A percentile compares a stretch with the other conserved stretches of the same genome.
Evolutionary conservation across 371 early-diverging fungal genomes (phyloP).

Genomic region (Dinochytrium kinnereticum): DNA sequence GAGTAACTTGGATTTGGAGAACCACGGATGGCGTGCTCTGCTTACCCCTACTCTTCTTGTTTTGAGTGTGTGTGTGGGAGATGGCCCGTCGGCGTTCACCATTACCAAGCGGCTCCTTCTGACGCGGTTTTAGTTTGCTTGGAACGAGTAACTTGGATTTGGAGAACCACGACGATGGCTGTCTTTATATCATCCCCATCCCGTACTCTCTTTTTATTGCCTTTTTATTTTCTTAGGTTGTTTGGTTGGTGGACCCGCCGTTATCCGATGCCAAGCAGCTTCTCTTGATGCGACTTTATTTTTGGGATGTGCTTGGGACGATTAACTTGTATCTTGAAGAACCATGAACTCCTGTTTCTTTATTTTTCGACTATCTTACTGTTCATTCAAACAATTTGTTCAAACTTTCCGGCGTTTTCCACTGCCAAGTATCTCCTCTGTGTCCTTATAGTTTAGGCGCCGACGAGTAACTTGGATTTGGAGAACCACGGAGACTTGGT

Average conservation of each 20-base stretch:
- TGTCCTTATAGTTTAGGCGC: not conserved
- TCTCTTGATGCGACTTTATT: not conserved
- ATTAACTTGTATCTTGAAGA: too few relatives aligned
- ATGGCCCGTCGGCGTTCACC: not conserved
- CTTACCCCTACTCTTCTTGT: too few relatives aligned
- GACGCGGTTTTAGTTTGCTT: not conserved
- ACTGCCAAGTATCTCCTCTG: not conserved
- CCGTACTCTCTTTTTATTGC: too few relatives aligned
- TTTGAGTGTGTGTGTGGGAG: too few relatives aligned
- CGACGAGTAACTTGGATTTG: not conserved
- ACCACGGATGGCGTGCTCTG: too few relatives aligned
- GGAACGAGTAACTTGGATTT: not conserved
- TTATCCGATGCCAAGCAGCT: not conserved
- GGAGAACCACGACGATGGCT: not conserved
- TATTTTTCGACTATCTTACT: not conserved
- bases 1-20: not conserved
- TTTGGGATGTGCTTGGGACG: too few relatives aligned
- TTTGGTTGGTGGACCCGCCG: too few relatives aligned
- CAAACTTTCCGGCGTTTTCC: too few relatives aligned
- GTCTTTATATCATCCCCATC: too few relatives aligned
- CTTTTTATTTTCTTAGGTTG: too few relatives aligned
- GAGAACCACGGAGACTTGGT: not conserved
- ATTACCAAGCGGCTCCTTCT: not conserved
- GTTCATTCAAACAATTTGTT: not conserved
- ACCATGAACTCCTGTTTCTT: slow-evolving; percentile 1